phyloP scores from a whole-genome alignment of 2,329 filamentous ascomycete genomes.

The Diaporthe amygdali region DNA sequence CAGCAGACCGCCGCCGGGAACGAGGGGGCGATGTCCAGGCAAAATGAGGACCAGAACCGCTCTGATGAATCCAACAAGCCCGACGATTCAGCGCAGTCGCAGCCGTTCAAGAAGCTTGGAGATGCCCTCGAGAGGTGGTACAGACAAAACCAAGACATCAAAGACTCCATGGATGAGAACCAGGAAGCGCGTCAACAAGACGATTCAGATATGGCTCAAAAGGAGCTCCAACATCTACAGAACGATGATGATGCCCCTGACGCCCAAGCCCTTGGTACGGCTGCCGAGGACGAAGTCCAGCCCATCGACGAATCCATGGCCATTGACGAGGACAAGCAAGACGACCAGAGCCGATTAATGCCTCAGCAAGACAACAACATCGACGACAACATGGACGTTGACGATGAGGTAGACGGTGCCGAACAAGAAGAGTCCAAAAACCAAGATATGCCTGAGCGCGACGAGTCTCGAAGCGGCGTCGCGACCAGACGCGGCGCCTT shows the following conservation, averaged over 20 bases:
- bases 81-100: constrained; percentile 50
- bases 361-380: constrained; percentile 54
- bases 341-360: constrained; percentile 51
- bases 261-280: constrained; percentile 87
- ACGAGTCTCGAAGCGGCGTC: constrained; percentile 64
- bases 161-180: constrained; percentile 62
- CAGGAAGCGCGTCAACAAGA: constrained; percentile 58
- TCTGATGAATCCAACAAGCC: constrained; percentile 52
- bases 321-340: constrained; percentile 72
- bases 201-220: constrained; percentile 71
- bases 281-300: constrained; percentile 84
- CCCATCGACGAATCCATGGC: constrained; percentile 89
- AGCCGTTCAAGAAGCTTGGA: constrained; percentile 93
- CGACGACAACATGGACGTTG: constrained; percentile 37
- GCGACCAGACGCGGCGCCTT: constrained; percentile 64
- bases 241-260: constrained; percentile 84
- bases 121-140: constrained; percentile 95
- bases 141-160: constrained; percentile 83
- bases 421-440: constrained; percentile 45
- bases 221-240: constrained; percentile 92
- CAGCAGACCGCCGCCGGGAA: constrained; percentile 68
- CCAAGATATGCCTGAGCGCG: constrained; percentile 49
- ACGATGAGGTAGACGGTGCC: constrained; percentile 47
- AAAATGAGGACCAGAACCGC: constrained; percentile 50
- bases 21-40: constrained; percentile 60